Base-by-base conservation (phyloP, 108 stramenopile species). In the Stephanodiscus minutulus region DNA sequence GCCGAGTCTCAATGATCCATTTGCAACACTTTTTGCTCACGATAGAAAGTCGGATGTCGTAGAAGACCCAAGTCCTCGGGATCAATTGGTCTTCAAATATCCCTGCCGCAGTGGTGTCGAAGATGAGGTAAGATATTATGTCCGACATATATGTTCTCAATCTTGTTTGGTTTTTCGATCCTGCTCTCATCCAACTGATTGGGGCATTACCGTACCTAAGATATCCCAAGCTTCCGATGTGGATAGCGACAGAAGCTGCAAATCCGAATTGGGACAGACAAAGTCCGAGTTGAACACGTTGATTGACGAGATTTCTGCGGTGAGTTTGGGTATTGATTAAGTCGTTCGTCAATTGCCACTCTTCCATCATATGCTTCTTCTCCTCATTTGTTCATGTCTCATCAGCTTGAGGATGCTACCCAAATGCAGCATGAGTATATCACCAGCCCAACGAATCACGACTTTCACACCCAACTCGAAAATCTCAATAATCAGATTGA, bases 351-450 rank as follows among this genome's bases (percentile, higher is more conserved):
- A 31, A 13, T 31, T 36, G 5, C 22, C 31, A 11, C 1, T 36
- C 57, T 31, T 28, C n/a, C 29, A 15, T 1, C 57, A 7, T 6
- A 4, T 41, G 15, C 18, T 6, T 48, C 18, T n/a, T 48, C 2
- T 5, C n/a, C 15, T 35, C 36, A 35, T 37, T 37, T 35, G 0
- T 41, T 60, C n/a, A 4, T 15, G 22, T 44, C 15, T 44, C 39
- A 11, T 44, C 35, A 60, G 59, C 25, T 71, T 48, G 70, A 71
- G 52, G 44, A 61, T 12, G 57, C 48, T 61, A 37, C 59, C 0
- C 70, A 52, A 48, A 61, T 61, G 17, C 70, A 71, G 60, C 70
- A 71, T 36, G 59, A 61, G n/a, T 71, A 71, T 22, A 60, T 71
- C 12, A 71, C 47, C 24, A 71, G 70, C 59, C 70, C 70, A 1